Evolutionary conservation across 106 monocot species (phyloP), one percentile per base, ranked within the genome.

Genomic region (Gastrodia elata): DNA sequence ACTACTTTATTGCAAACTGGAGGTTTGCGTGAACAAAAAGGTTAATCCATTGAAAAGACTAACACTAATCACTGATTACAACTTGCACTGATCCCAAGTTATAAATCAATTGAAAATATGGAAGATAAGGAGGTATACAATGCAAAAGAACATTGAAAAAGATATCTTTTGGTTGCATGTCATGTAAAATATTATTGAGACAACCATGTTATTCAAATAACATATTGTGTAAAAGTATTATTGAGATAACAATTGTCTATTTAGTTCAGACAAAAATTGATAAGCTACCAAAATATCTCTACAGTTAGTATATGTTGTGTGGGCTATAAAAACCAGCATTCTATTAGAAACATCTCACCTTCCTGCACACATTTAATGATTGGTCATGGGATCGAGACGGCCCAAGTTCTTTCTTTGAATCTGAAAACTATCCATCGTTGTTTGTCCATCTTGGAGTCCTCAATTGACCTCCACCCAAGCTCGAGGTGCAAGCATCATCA

Each of bases 351-450:
- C 26, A 75, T 36, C 86, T 85, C 67, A 98, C 97, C 83, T 42
- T 87, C 74, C 77, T 88, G 77, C 3, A 80, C 74, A 58, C 91
- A 88, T 36, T 71, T 48, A 57, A 85, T 74, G 71, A 80, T 84
- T 83, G n/a, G 86, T 91, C 8, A 72, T 82, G 11, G 71, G 84
- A 77, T 87, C 84, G 59, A 87, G 77, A 18, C 87, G 80, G 57
- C 87, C 80, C 39, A 93, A 75, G 52, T 95, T 95, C 68, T 71
- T 38, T 52, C 38, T 73, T 33, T 28, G 3, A 48, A 27, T 48
- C 38, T 26, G 35, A 18, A n/a, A 28, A 38, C 39, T 38, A 24
- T 27, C 49, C 48, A 38, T 28, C 42, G 70, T 20, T 0, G 38
- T 25, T n/a, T 11, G 16, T 68, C 44, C 46, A 34, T 20, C 26